Evolutionary conservation across 129 eudicot species (phyloP).

Genomic region (Pseudognaphalium luteoalbum): DNA sequence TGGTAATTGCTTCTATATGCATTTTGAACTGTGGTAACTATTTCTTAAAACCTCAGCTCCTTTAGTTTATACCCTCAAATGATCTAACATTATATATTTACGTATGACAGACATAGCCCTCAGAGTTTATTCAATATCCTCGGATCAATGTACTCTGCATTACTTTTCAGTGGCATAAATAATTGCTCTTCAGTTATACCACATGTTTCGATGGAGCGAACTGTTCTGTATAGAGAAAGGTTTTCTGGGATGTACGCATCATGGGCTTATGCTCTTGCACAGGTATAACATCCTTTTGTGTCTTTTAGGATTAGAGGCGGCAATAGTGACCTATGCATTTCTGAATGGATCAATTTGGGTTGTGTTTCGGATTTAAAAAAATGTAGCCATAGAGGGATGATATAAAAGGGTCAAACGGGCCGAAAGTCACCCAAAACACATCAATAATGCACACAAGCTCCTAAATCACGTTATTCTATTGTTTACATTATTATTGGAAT

Average conservation of each 20-base stretch:
- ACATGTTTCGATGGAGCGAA: constrained; percentile 50
- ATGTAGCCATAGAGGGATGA: neutral
- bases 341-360: neutral
- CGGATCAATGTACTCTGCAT: constrained; percentile 54
- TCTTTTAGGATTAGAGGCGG: neutral
- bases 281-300: constrained; percentile 31
- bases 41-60: neutral
- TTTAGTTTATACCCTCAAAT: neutral
- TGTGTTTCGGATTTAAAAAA: neutral
- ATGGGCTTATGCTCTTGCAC: constrained; percentile 73
- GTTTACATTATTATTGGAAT: neutral
- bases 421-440: neutral
- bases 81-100: constrained; percentile 6
- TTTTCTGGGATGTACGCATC: constrained; percentile 75
- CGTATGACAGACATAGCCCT: constrained; percentile 46
- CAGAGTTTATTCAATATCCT: constrained; percentile 55
- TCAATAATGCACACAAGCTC: neutral
- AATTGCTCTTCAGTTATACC: constrained; percentile 51
- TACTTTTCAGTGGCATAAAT: constrained; percentile 55
- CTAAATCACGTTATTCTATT: neutral
- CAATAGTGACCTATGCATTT: neutral
- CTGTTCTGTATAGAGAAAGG: constrained; percentile 59
- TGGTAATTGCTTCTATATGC: neutral
- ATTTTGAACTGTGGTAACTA: neutral
- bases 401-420: neutral